Percentiles rank a stretch among this genome's conserved stretches.
phyloP scores from a whole-genome alignment of 2,329 filamentous ascomycete species.

The Domatiomyces globalis region DNA sequence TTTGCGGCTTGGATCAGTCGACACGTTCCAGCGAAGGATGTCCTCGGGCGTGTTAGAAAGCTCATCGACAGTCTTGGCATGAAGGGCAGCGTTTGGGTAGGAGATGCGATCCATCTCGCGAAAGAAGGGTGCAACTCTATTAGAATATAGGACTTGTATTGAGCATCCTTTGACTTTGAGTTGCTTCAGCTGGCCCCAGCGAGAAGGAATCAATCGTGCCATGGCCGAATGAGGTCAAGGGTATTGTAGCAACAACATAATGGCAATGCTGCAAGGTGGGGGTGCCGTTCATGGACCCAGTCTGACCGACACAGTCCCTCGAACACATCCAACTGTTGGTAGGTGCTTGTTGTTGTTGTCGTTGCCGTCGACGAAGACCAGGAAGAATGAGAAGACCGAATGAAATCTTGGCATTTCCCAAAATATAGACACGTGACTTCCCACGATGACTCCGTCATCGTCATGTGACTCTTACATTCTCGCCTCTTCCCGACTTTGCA shows the following conservation, averaged over 20 bases:
- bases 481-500: neutral
- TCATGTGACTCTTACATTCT: neutral
- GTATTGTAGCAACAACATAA: neutral
- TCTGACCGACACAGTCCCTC: too few relatives aligned
- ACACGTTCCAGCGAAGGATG: neutral
- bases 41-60: neutral
- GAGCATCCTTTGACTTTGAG: neutral
- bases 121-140: neutral
- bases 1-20: neutral
- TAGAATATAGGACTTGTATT: neutral
- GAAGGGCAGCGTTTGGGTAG: neutral
- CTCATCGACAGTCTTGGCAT: neutral
- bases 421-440: neutral
- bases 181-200: neutral
- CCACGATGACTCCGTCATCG: neutral
- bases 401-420: neutral
- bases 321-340: too few relatives aligned
- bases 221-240: neutral
- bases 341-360: neutral
- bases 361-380: neutral
- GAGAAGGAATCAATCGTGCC: neutral
- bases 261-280: neutral
- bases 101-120: neutral
- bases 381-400: neutral
- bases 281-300: neutral